Base-by-base conservation (phyloP, 331 rosid species). In the Erythrophleum ivorense region DNA sequence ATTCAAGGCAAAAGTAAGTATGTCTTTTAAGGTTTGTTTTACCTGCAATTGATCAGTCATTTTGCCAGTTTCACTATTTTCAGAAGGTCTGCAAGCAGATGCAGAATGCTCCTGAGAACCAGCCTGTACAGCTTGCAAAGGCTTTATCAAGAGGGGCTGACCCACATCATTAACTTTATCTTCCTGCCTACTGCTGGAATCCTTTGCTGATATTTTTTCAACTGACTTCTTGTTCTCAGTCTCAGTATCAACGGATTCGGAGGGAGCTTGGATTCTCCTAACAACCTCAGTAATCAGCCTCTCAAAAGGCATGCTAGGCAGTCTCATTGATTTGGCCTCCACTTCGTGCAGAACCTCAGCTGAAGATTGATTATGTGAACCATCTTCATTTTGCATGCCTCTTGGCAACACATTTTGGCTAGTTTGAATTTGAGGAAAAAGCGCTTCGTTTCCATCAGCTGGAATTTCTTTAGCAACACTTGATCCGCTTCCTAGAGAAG, bases 1-100 rank as follows among this genome's bases (percentile, higher is more conserved):
- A 73, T 21, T 24, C 59, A 66, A 18, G 76, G 15, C 49, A 34
- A 78, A 78, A 45, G 36, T n/a, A 38, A 43, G 53, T 19, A 21
- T 4, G 0, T 45, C 5, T 10, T 16, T 7, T 14, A 72, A 59
- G 75, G 63, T 46, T 84, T 62, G 71, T 81, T 73, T 78, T 92
- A 96, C 99, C 98, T 96, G 97, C 82, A 91, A 87, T 40, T 90
- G 87, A 85, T 90, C 91, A 11, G 88, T 83, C 94, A 94, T 87
- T 88, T 84, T 88, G 41, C 87, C 90, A 70, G 87, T 88, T 83
- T 84, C 86, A 38, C 71, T 54, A 57, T 70, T 84, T 77, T 86
- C 88, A 31, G 73, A 49, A 48, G 90, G 81, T 67, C 78, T 85
- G 49, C 88, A 67, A 78, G 82, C 74, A 38, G 91, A 54, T 58